phyloP scores from a whole-genome alignment of 2,329 filamentous ascomycete genomes.

The Penicillium griseofulvum region DNA sequence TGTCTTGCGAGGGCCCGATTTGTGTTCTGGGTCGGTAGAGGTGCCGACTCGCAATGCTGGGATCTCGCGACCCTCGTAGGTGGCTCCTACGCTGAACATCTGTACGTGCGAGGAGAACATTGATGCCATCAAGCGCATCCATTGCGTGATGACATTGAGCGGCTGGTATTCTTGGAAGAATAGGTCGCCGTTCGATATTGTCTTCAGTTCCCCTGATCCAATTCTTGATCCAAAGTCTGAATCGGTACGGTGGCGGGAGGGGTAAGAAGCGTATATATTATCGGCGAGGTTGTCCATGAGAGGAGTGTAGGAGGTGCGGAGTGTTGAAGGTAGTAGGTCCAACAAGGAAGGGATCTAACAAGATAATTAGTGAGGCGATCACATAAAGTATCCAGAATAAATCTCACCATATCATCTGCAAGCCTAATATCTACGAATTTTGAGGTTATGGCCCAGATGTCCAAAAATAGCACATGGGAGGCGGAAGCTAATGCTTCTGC shows the following conservation, averaged over 20 bases:
- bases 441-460: slow-evolving; percentile 83
- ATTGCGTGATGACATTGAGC: slow-evolving; percentile 76
- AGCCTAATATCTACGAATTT: slow-evolving; percentile 84
- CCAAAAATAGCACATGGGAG: slow-evolving; percentile 71
- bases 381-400: not conserved
- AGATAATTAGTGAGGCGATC: not conserved
- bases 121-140: slow-evolving; percentile 85
- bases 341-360: slow-evolving; percentile 67
- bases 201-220: slow-evolving; percentile 31
- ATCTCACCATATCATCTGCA: slow-evolving; percentile 67
- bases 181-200: slow-evolving; percentile 55
- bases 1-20: slow-evolving; percentile 62
- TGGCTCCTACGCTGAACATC: slow-evolving; percentile 74
- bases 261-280: slow-evolving; percentile 74
- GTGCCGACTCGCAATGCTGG: slow-evolving; percentile 72
- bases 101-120: slow-evolving; percentile 83
- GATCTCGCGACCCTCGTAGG: slow-evolving; percentile 84
- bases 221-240: slow-evolving; percentile 28
- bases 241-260: slow-evolving; percentile 43
- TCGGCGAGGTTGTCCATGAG: slow-evolving; percentile 78
- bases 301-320: slow-evolving; percentile 69
- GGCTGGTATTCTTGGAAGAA: slow-evolving; percentile 95
- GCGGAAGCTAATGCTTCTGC: slow-evolving; percentile 70
- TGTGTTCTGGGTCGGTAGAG: slow-evolving; percentile 48
- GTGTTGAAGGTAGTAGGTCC: slow-evolving; percentile 69